These are phyloP conservation scores for Monosporascus sp. DNA, from an alignment of 2,329 filamentous ascomycete species.

Conservation along the genomic window DNA sequence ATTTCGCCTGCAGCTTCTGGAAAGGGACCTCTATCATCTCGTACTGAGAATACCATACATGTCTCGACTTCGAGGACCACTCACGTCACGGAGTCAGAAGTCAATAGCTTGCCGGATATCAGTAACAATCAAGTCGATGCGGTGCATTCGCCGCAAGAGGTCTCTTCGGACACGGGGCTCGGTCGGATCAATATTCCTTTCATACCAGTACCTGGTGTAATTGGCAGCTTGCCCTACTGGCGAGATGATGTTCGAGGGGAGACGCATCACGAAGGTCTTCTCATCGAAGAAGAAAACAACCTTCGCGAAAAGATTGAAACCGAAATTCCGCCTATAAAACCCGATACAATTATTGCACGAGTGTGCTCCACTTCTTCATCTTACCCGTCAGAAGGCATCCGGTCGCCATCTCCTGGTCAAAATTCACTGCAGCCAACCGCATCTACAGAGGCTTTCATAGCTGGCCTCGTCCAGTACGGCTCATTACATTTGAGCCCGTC, in stretches of 20 bases:
- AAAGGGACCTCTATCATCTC: slow-evolving; percentile 3
- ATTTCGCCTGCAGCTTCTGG: neutral
- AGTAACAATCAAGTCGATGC: neutral
- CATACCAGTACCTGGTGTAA: neutral
- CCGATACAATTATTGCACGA: neutral
- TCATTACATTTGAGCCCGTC: slow-evolving; percentile 1
- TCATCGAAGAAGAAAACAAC: neutral
- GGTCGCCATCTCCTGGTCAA: slow-evolving; percentile 8
- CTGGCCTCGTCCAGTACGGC: slow-evolving; percentile 9
- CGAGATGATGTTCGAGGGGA: neutral
- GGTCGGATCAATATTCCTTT: neutral
- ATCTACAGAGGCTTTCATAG: slow-evolving; percentile 9
- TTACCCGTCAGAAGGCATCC: slow-evolving; percentile 17
- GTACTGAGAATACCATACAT: slow-evolving; percentile 5
- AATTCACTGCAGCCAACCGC: slow-evolving; percentile 8
- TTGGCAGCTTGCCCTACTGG: neutral
- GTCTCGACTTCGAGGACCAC: neutral
- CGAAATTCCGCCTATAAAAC: neutral
- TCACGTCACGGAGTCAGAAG: neutral
- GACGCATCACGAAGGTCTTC: neutral
- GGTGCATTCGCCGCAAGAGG: neutral
- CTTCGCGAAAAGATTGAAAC: neutral
- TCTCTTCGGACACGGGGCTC: neutral
- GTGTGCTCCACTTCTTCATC: slow-evolving; percentile 13
- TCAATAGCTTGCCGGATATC: neutral